phyloP scores from a whole-genome alignment of 2,329 filamentous ascomycete genomes.

The Penicillium digitatum region DNA sequence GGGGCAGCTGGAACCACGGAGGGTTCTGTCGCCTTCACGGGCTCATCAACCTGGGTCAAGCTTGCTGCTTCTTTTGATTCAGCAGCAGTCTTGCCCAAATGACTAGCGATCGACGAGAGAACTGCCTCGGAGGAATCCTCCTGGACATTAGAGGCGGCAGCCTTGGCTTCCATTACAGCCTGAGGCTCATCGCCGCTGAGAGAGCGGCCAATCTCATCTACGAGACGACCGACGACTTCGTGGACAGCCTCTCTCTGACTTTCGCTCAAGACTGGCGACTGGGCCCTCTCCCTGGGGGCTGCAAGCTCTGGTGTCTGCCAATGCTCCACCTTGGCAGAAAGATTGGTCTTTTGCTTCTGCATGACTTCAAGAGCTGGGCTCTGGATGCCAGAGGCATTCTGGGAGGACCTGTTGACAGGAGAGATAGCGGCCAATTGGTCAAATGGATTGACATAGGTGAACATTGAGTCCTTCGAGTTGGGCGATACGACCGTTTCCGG shows the following conservation, averaged over 20 bases:
- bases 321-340: slow-evolving; percentile 21
- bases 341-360: slow-evolving; percentile 23
- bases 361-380: slow-evolving; percentile 36
- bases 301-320: slow-evolving; percentile 8
- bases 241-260: slow-evolving; percentile 63
- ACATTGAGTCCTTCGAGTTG: slow-evolving; percentile 46
- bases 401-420: slow-evolving; percentile 57
- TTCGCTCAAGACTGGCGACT: slow-evolving; percentile 28
- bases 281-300: slow-evolving; percentile 16
- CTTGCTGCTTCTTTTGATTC: slow-evolving; percentile 49
- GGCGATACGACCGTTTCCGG: slow-evolving; percentile 40
- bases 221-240: slow-evolving; percentile 65
- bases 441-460: slow-evolving; percentile 70
- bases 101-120: slow-evolving; percentile 30
- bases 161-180: slow-evolving; percentile 52
- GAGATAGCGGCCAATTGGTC: slow-evolving; percentile 65
- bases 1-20: slow-evolving; percentile 49
- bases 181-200: slow-evolving; percentile 40
- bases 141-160: slow-evolving; percentile 27
- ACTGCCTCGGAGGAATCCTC: slow-evolving; percentile 38
- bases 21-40: slow-evolving; percentile 53
- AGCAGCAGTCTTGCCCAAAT: slow-evolving; percentile 40
- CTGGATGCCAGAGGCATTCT: slow-evolving; percentile 41
- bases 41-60: slow-evolving; percentile 51
- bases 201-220: slow-evolving; percentile 55